Conservation (phyloP, 2,329 filamentous ascomycete genomes). For the Stachybotrys elegans region DNA sequence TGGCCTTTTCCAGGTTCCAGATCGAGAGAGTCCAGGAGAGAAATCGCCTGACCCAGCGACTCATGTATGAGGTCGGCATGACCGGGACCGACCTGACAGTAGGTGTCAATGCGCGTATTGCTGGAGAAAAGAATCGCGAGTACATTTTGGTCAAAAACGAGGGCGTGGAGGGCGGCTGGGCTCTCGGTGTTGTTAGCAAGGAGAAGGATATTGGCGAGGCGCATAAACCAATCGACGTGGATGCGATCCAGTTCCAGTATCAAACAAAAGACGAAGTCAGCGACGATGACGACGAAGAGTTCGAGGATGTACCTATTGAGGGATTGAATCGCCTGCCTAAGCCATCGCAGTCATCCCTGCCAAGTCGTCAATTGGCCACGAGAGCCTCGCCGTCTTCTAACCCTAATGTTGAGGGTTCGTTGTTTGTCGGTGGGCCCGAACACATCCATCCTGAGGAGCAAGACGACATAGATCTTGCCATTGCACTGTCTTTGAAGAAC, state of each 20-base stretch:
- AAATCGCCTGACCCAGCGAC: constrained; percentile 87
- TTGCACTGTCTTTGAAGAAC: constrained; percentile 77
- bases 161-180: constrained; percentile 92
- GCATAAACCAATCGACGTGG: constrained; percentile 89
- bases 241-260: constrained; percentile 56
- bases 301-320: constrained; percentile 90
- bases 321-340: constrained; percentile 81
- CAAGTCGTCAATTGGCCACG: constrained; percentile 22
- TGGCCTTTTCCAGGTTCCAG: constrained; percentile 95
- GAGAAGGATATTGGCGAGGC: constrained; percentile 74
- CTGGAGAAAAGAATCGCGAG: constrained; percentile 83
- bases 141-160: constrained; percentile 97
- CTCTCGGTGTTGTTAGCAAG: constrained; percentile 84
- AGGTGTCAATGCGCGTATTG: constrained; percentile 61
- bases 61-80: constrained; percentile 95
- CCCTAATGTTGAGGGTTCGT: constrained; percentile 34
- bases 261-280: constrained; percentile 55
- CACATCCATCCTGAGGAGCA: constrained; percentile 32
- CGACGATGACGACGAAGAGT: constrained; percentile 71
- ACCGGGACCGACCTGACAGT: constrained; percentile 68
- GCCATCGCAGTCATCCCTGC: constrained; percentile 13
- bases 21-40: constrained; percentile 90
- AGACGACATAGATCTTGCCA: constrained; percentile 71
- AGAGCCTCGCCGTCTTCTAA: constrained; percentile 9
- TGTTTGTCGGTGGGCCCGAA: constrained; percentile 42